Percentiles rank a stretch among this genome's conserved stretches.
These are phyloP conservation scores for Amphicarpaea edgeworthii DNA, from an alignment of 306 rosid species.

Conservation along the genomic window DNA sequence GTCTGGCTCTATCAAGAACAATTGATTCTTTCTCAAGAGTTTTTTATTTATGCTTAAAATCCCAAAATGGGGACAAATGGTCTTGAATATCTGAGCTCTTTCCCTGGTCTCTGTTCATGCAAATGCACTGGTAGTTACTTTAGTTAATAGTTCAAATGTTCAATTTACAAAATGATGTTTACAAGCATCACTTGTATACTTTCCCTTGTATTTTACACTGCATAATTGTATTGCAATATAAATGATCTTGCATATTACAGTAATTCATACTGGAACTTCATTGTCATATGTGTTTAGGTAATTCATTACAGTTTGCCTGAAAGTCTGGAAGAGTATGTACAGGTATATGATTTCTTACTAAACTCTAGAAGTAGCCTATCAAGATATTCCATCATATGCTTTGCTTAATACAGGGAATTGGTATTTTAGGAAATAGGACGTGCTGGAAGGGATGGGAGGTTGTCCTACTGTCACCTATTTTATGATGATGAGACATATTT, in stretches of 20 bases:
- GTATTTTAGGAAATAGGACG: conserved; percentile 85
- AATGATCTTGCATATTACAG: conserved; percentile 21
- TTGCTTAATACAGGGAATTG: conserved; percentile 36
- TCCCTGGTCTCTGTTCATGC: conserved; percentile 36
- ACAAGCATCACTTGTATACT: not conserved
- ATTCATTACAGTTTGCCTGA: conserved; percentile 94
- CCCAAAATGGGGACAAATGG: conserved; percentile 19
- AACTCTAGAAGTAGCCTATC: conserved; percentile 13
- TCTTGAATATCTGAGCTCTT: conserved; percentile 23
- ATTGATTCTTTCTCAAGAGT: conserved; percentile 29
- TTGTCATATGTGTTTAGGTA: conserved; percentile 65
- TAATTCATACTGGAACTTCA: conserved; percentile 36
- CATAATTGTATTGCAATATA: conserved; percentile 31
- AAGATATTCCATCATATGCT: conserved; percentile 39
- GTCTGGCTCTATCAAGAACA: conserved; percentile 30
- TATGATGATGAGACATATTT: conserved; percentile 74
- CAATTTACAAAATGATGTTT: conserved; percentile 21
- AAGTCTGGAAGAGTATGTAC: conserved; percentile 96
- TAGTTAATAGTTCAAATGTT: conserved; percentile 14
- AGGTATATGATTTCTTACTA: conserved; percentile 61
- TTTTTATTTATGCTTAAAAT: conserved; percentile 9
- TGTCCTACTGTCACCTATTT: conserved; percentile 85
- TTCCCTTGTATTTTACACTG: conserved; percentile 38
- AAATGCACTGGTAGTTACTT: conserved; percentile 32
- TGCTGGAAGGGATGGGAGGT: conserved; percentile 94